Conservation (phyloP, 2,329 filamentous ascomycete genomes). For the Aspergillus niger region DNA sequence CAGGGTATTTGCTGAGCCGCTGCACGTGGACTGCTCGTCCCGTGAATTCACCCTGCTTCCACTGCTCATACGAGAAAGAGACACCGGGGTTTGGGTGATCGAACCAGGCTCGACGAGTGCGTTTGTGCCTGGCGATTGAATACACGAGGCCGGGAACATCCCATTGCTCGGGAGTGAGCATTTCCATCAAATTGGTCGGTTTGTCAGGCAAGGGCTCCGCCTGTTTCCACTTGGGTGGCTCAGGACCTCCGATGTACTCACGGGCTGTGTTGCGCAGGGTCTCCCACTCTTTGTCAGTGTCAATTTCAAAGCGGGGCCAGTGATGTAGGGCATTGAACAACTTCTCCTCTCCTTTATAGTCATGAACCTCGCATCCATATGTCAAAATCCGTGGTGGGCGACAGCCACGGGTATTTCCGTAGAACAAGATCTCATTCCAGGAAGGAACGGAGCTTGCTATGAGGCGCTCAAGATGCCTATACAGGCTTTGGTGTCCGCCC, state of each 20-base stretch:
- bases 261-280: background rate
- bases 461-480: background rate
- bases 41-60: background rate
- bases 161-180: background rate
- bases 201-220: background rate
- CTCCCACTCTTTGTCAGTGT: background rate
- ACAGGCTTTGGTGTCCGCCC: background rate
- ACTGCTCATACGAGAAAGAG: background rate
- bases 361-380: constrained; percentile 6
- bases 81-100: background rate
- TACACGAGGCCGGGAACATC: background rate
- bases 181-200: background rate
- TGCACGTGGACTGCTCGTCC: background rate
- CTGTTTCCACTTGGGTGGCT: background rate
- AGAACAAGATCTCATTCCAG: constrained; percentile 13
- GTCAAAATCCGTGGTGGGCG: constrained; percentile 10
- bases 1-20: background rate
- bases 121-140: background rate
- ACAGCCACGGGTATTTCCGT: constrained; percentile 1
- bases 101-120: background rate
- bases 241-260: background rate
- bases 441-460: constrained; percentile 5
- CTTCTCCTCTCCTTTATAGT: background rate
- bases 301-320: background rate
- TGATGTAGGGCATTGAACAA: background rate